phyloP scores from a whole-genome alignment of 106 monocot genomes.

The Dendrobium huoshanense region DNA sequence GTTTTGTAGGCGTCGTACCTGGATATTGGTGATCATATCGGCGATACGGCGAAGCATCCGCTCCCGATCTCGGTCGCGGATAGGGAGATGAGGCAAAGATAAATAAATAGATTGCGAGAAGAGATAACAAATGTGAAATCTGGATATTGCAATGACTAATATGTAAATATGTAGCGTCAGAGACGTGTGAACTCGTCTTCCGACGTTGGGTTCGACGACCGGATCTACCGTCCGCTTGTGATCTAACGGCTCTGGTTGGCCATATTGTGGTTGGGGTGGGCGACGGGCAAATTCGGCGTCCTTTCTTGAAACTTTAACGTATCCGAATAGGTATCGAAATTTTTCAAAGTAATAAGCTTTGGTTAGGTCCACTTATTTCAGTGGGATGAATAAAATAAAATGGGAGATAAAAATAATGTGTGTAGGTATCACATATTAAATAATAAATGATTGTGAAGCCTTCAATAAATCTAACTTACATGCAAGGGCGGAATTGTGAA shows the following conservation, averaged over 20 bases:
- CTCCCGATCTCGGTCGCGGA: background rate
- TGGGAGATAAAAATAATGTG: background rate
- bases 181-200: slow-evolving; percentile 10
- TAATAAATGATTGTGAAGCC: too few relatives aligned
- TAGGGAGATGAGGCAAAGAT: background rate
- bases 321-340: background rate
- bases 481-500: too few relatives aligned
- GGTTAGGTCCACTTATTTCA: background rate
- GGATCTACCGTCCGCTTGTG: background rate
- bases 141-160: background rate
- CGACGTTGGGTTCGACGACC: background rate
- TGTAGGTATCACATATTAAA: too few relatives aligned
- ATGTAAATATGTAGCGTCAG: background rate
- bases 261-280: background rate
- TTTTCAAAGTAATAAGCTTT: background rate
- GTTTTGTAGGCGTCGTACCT: slow-evolving; percentile 1
- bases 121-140: background rate
- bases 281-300: background rate
- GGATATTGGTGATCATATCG: background rate
- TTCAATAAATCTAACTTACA: too few relatives aligned
- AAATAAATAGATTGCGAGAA: background rate
- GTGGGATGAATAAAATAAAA: too few relatives aligned
- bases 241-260: background rate
- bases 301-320: background rate
- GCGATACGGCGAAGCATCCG: background rate